Percentiles rank a stretch among this genome's conserved stretches.
Evolutionary conservation across 768 basidiomycete genomes (phyloP).

Genomic region (Pisolithus microcarpus): DNA sequence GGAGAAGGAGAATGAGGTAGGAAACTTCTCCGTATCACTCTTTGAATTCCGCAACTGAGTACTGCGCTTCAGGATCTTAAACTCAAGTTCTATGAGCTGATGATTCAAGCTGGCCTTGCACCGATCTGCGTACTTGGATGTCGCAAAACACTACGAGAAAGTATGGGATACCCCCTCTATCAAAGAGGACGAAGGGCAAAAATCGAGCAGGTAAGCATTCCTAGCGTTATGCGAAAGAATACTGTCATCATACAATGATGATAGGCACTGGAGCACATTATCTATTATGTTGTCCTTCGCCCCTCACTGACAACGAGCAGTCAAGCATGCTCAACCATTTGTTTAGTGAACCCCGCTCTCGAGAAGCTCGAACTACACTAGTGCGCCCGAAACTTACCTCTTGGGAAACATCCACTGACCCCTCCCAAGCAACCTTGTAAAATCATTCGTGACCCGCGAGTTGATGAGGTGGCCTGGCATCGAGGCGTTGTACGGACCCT

Average conservation of each 20-base stretch:
- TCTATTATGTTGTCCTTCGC: conserved; percentile 92
- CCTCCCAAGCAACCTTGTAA: conserved; percentile 73
- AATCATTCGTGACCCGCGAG: conserved; percentile 88
- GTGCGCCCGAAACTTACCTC: conserved; percentile 37
- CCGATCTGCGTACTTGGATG: conserved; percentile 80
- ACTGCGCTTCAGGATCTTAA: conserved; percentile 68
- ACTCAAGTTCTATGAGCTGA: conserved; percentile 91
- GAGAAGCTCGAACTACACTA: conserved; percentile 77
- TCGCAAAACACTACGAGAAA: conserved; percentile 91
- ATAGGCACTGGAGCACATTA: conserved; percentile 89
- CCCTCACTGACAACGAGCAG: conserved; percentile 93
- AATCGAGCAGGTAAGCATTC: conserved; percentile 52
- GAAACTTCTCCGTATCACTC: not conserved
- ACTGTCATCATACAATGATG: conserved; percentile 4
- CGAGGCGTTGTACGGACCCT: conserved; percentile 78
- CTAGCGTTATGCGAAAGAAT: not conserved
- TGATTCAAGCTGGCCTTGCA: conserved; percentile 93
- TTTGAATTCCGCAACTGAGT: not conserved
- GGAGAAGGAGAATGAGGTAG: conserved; percentile 83
- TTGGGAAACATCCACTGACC: not conserved
- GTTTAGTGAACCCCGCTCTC: conserved; percentile 68
- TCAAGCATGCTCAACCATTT: conserved; percentile 93
- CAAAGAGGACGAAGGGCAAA: conserved; percentile 73
- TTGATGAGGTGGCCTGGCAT: conserved; percentile 98
- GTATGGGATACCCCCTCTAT: conserved; percentile 97